Evolutionary conservation across 2,329 filamentous ascomycete species (phyloP).

Genomic region (Trichoderma atroviride): DNA sequence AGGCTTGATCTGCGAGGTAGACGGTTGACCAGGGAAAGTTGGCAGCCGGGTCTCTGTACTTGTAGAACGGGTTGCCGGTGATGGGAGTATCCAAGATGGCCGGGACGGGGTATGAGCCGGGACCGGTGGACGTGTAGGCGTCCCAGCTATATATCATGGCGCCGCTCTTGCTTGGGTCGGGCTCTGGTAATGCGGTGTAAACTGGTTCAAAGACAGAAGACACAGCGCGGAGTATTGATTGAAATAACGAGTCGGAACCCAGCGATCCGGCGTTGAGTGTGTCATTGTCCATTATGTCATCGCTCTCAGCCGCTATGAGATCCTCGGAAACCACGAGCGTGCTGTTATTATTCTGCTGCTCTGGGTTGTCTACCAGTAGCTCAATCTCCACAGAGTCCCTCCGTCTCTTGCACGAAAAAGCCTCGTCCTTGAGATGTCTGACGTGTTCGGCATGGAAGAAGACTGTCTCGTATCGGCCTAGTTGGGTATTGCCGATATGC

Average conservation of each 20-base stretch:
- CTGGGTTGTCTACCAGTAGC: constrained; percentile 49
- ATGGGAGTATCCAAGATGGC: constrained; percentile 61
- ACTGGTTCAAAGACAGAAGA: constrained; percentile 48
- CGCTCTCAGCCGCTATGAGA: background rate
- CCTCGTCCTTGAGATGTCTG: constrained; percentile 76
- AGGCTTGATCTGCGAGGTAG: constrained; percentile 71
- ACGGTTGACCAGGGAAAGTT: constrained; percentile 69
- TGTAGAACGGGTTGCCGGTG: constrained; percentile 47
- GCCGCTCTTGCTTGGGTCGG: constrained; percentile 33
- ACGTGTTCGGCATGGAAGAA: constrained; percentile 77
- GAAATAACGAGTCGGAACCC: constrained; percentile 47
- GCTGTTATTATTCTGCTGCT: constrained; percentile 26
- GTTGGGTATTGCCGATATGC: constrained; percentile 75
- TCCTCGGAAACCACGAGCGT: constrained; percentile 19
- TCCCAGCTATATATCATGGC: constrained; percentile 53
- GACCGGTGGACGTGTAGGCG: constrained; percentile 56
- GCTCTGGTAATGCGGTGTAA: constrained; percentile 36
- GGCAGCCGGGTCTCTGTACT: constrained; percentile 40
- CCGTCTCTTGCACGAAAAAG: constrained; percentile 80
- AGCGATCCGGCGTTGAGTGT: constrained; percentile 25
- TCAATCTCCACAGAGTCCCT: constrained; percentile 73
- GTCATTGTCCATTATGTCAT: constrained; percentile 6
- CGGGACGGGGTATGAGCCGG: constrained; percentile 70
- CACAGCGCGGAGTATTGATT: constrained; percentile 51
- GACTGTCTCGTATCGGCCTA: constrained; percentile 87